Conservation (phyloP, 176 grass and related monocot species). For the Carex littledalei region DNA sequence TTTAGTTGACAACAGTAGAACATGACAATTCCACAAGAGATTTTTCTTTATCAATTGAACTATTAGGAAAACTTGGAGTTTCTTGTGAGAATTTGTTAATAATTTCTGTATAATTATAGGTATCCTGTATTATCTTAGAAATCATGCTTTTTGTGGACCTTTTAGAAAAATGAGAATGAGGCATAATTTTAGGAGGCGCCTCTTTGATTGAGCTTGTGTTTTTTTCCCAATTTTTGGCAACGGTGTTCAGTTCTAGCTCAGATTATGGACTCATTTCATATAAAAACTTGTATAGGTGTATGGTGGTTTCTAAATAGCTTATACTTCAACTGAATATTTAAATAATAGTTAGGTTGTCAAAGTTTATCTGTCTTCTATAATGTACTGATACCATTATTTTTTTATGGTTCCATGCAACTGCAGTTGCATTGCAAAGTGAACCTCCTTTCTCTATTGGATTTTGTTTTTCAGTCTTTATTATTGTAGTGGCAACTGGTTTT, state of each 20-base stretch:
- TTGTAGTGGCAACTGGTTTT: background rate
- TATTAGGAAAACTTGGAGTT: background rate
- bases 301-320: background rate
- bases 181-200: background rate
- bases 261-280: background rate
- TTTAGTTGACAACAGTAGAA: background rate
- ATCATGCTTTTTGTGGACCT: background rate
- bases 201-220: background rate
- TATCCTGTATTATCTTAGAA: background rate
- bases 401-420: background rate
- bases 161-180: conserved; percentile 11
- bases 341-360: background rate
- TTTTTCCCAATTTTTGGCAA: background rate
- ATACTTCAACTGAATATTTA: background rate
- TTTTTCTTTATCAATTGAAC: background rate
- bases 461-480: background rate
- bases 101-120: background rate
- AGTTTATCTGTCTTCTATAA: background rate
- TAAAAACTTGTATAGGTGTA: background rate
- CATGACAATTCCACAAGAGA: background rate
- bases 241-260: background rate
- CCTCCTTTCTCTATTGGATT: background rate
- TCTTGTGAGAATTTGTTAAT: background rate
- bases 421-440: background rate
- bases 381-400: conserved; percentile 6